A percentile compares a stretch with the other conserved stretches of the same genome.
phyloP scores from a whole-genome alignment of 2,329 filamentous ascomycete genomes.

The Scorias spongiosa region DNA sequence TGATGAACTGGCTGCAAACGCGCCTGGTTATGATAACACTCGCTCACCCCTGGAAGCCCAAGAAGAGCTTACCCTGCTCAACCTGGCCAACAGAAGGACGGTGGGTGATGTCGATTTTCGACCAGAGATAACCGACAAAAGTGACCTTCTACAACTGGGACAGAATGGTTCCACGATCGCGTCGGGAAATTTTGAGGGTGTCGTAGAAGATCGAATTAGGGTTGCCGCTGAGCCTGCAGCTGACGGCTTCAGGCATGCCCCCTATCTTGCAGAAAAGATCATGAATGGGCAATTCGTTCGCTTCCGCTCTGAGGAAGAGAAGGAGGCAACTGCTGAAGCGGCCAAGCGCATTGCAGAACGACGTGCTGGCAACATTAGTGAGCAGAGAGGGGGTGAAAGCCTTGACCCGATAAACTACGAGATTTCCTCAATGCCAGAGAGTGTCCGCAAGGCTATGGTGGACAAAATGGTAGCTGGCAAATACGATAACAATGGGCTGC shows the following conservation, averaged over 20 bases:
- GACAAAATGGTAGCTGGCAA: conserved; percentile 12
- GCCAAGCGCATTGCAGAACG: conserved; percentile 4
- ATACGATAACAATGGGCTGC: conserved; percentile 8
- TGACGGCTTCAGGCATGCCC: conserved; percentile 6
- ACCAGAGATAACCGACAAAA: conserved; percentile 2
- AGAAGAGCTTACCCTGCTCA: conserved; percentile 6
- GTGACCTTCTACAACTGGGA: conserved; percentile 8
- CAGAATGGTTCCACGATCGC: conserved; percentile 12
- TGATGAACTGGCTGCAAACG: neutral
- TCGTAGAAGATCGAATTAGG: conserved; percentile 14
- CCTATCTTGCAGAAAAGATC: conserved; percentile 9
- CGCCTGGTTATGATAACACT: conserved; percentile 1
- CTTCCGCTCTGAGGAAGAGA: conserved; percentile 8
- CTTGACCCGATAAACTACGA: neutral
- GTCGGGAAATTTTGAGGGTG: conserved; percentile 10
- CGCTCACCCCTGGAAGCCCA: neutral
- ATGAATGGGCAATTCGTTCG: conserved; percentile 7
- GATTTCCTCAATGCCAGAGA: conserved; percentile 5
- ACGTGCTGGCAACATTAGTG: conserved; percentile 2
- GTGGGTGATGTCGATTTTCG: conserved; percentile 5
- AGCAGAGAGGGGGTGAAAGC: conserved; percentile 1
- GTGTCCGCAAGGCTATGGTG: conserved; percentile 6
- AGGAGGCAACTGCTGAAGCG: conserved; percentile 5
- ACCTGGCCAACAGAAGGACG: conserved; percentile 8
- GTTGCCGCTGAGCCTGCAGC: conserved; percentile 7